Evolutionary conservation across 805 yeast genomes (phyloP), one percentile per base, ranked within the genome.

Genomic region (Candida sonorensis): DNA sequence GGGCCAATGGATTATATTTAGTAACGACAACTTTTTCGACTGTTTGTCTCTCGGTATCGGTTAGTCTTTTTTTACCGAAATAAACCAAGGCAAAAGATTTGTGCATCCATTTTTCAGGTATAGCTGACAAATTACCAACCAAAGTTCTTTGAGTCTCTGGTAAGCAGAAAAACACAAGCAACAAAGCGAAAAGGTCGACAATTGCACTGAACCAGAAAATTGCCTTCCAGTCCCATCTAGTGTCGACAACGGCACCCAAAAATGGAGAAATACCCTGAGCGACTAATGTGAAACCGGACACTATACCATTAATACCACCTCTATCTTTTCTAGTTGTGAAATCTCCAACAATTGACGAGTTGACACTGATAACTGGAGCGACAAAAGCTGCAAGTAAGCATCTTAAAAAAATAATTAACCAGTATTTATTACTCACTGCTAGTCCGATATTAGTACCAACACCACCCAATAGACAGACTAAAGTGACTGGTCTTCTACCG

Each of bases 261-360:
- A 87, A 58, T 0, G 94, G 85, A 9, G 94, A 90, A 40, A 85
- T 64, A 2, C 85, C 86, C 46, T 78, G 80, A 2, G 94, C 94
- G 7, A 81, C 44, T 20, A 81, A 64, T 12, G 78, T 74, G 26
- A 77, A 61, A 0, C 94, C 90, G 12, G 73, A 51, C 1, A 75
- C 72, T 12, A 77, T 45, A 0, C 94, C 92, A 26, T 78, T 75
- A 42, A 71, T 69, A 2, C 76, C 70, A 11, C 94, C 95, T 44
- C 95, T 66, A 36, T 77, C 75, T 8, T 62, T 66, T 17, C 78
- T 61, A 0, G 77, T 68, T 2, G 86, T 75, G 16, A 79, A 59
- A 57, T 86, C 95, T 8, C 87, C 90, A 34, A 81, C 71, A 0
- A 79, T 67, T 1, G 92, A 92, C 2, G 79, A 66, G 23, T 69